Evolutionary conservation across 2,329 filamentous ascomycete species (phyloP).

Genomic region (Fusarium guadeloupense): DNA sequence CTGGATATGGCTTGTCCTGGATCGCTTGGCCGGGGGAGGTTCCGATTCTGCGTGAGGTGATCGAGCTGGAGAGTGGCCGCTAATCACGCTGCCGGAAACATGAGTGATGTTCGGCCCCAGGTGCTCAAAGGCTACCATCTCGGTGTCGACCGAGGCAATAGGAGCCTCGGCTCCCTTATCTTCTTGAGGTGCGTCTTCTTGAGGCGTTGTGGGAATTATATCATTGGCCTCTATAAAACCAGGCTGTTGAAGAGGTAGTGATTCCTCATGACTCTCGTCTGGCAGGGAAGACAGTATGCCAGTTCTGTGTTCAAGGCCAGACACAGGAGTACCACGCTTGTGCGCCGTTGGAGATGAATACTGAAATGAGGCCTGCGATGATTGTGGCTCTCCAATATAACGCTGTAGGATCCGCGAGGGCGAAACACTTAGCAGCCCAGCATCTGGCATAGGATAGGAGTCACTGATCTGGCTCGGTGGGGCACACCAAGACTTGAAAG

Average conservation of each 20-base stretch:
- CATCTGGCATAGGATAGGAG: conserved; percentile 57
- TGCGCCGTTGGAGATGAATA: conserved; percentile 32
- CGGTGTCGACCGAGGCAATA: conserved; percentile 7
- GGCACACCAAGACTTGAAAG: conserved; percentile 52
- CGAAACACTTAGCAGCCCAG: conserved; percentile 48
- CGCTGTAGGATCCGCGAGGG: conserved; percentile 62
- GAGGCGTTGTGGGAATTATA: conserved; percentile 42
- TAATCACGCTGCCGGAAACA: conserved; percentile 46
- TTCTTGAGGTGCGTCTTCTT: conserved; percentile 7
- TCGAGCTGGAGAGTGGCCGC: conserved; percentile 18
- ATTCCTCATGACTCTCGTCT: conserved; percentile 16
- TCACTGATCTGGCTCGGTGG: conserved; percentile 64
- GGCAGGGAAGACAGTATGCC: conserved; percentile 43
- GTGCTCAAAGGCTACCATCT: conserved; percentile 16
- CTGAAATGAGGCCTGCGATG: conserved; percentile 37
- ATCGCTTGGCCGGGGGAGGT: conserved; percentile 45
- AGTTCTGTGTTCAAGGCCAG: background rate
- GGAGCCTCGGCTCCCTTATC: background rate
- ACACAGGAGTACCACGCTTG: background rate
- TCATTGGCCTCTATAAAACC: conserved; percentile 9
- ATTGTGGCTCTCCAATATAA: conserved; percentile 51
- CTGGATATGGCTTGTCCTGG: conserved; percentile 24
- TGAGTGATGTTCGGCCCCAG: conserved; percentile 44
- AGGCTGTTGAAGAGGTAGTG: background rate
- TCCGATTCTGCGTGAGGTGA: conserved; percentile 45